These are phyloP conservation scores for Biscogniauxia marginata DNA, from an alignment of 2,329 filamentous ascomycete genomes.

Conservation along the genomic window DNA sequence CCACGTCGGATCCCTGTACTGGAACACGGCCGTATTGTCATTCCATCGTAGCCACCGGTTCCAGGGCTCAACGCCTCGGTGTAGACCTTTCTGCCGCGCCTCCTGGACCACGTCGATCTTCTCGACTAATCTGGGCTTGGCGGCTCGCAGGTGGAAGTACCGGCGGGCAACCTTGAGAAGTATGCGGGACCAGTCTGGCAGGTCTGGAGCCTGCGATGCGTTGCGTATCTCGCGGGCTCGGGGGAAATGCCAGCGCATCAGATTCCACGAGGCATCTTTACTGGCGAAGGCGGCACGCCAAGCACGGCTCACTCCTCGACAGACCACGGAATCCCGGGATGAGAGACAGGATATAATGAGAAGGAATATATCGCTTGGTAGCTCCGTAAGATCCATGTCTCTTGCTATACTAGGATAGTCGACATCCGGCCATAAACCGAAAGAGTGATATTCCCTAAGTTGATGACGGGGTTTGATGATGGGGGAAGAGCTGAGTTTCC, in stretches of 20 bases:
- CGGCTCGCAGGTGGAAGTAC: slow-evolving; percentile 52
- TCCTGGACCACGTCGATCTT: slow-evolving; percentile 43
- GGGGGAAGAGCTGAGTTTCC: not conserved
- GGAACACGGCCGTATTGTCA: slow-evolving; percentile 40
- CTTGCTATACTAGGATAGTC: not conserved
- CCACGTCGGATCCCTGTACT: slow-evolving; percentile 52
- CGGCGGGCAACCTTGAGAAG: slow-evolving; percentile 52
- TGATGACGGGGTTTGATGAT: not conserved
- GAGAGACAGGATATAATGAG: slow-evolving; percentile 49
- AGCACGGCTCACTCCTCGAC: slow-evolving; percentile 49
- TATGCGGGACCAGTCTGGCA: slow-evolving; percentile 38
- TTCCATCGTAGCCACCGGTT: slow-evolving; percentile 43
- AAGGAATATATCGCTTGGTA: slow-evolving; percentile 60
- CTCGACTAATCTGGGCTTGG: slow-evolving; percentile 45
- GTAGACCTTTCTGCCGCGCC: slow-evolving; percentile 13
- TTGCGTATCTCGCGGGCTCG: slow-evolving; percentile 50
- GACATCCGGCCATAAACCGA: not conserved
- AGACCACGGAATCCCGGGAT: slow-evolving; percentile 48
- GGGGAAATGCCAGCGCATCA: slow-evolving; percentile 53
- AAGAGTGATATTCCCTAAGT: not conserved
- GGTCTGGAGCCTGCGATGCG: slow-evolving; percentile 5
- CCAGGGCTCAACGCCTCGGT: slow-evolving; percentile 44
- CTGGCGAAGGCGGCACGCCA: slow-evolving; percentile 52
- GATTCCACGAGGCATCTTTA: slow-evolving; percentile 42
- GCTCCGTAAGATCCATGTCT: slow-evolving; percentile 38